A percentile compares a stretch with the other conserved stretches of the same genome.
Conservation (phyloP, 1,284 basidiomycete species). For the Papiliotrema nemorosa region DNA sequence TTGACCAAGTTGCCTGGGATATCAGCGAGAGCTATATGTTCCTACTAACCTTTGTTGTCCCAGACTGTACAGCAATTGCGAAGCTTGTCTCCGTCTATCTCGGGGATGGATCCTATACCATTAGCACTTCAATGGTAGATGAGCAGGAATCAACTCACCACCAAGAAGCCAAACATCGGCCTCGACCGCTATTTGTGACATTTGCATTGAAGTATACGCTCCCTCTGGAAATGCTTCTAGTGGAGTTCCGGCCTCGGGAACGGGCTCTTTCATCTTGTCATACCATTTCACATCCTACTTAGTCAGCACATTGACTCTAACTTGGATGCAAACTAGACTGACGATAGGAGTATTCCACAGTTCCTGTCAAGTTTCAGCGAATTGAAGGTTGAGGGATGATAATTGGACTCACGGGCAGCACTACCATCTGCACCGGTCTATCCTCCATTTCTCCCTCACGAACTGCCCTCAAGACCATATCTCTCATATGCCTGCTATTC, state of each 20-base stretch:
- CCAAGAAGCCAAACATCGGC: conserved; percentile 75
- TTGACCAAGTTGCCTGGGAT: conserved; percentile 1
- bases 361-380: conserved; percentile 10
- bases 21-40: conserved; percentile 53
- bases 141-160: conserved; percentile 4
- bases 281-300: conserved; percentile 5
- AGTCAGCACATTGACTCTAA: background rate
- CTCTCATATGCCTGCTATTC: conserved; percentile 8
- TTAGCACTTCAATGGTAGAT: background rate
- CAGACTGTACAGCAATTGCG: conserved; percentile 86
- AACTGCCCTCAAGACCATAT: conserved; percentile 9
- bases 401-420: conserved; percentile 7
- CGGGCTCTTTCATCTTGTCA: conserved; percentile 7
- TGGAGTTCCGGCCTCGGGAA: conserved; percentile 3
- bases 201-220: conserved; percentile 63
- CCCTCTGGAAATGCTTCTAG: conserved; percentile 6
- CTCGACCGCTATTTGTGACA: conserved; percentile 72
- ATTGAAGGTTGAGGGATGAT: background rate
- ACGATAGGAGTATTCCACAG: conserved; percentile 12
- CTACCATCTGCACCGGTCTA: conserved; percentile 6
- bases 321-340: background rate
- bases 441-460: conserved; percentile 1
- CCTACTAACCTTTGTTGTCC: conserved; percentile 67
- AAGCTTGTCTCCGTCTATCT: conserved; percentile 61
- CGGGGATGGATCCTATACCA: conserved; percentile 67